Evolutionary conservation across 2,329 filamentous ascomycete species (phyloP).

Genomic region (Penicillium thymicola): DNA sequence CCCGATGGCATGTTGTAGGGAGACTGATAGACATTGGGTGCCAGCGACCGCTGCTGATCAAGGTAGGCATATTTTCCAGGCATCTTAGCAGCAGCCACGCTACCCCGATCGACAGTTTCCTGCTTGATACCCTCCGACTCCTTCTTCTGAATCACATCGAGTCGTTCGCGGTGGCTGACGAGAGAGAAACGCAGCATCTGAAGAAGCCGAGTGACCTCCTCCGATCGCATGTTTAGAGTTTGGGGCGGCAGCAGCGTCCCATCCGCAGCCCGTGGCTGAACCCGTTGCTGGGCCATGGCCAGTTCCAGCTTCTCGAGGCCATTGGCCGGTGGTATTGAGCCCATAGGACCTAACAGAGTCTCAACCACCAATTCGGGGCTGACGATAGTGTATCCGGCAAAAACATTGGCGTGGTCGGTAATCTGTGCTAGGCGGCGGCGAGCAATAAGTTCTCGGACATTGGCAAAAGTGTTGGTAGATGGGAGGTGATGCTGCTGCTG

Average conservation of each 20-base stretch:
- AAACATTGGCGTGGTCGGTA: conserved; percentile 46
- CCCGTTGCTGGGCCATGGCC: conserved; percentile 45
- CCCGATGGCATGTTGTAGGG: conserved; percentile 45
- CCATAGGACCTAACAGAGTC: conserved; percentile 42
- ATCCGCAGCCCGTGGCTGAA: conserved; percentile 39
- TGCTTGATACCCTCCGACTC: conserved; percentile 35
- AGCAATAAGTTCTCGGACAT: conserved; percentile 41
- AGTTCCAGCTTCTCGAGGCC: conserved; percentile 44
- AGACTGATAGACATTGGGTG: conserved; percentile 41
- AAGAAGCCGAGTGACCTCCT: conserved; percentile 42
- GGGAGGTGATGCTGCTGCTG: conserved; percentile 30
- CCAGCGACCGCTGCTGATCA: conserved; percentile 38
- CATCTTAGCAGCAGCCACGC: conserved; percentile 31
- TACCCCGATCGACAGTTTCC: conserved; percentile 32
- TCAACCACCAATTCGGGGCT: conserved; percentile 44
- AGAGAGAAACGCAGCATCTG: conserved; percentile 46
- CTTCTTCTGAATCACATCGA: conserved; percentile 40
- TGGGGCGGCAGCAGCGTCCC: conserved; percentile 39
- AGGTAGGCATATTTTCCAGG: conserved; percentile 41
- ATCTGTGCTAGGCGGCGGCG: conserved; percentile 44
- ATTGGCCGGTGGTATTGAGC: conserved; percentile 39
- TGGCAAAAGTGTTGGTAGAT: conserved; percentile 41
- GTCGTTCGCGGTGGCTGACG: conserved; percentile 38
- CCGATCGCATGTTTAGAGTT: conserved; percentile 43
- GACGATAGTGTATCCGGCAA: conserved; percentile 44